Evolutionary conservation across 768 basidiomycete species (phyloP), one percentile per base, ranked within the genome.

Genomic region (Panaeolus cyanescens): DNA sequence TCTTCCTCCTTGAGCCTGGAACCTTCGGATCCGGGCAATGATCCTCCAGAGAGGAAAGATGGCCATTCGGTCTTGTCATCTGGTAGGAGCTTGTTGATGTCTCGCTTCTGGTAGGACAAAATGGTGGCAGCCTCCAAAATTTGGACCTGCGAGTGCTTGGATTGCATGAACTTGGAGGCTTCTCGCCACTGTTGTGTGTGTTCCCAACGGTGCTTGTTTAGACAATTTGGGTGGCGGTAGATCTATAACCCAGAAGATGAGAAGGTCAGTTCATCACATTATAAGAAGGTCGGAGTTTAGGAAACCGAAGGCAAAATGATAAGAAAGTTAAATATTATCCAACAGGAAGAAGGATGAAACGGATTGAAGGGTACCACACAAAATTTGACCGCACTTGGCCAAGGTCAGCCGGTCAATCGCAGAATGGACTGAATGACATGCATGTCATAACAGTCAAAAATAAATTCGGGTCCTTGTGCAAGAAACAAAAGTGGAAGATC

Each of bases 141-240:
- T 68, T 98, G 96, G 0, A 99, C 96, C 67, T 99, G 96, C 70
- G 98, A 95, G 72, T 98, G 96, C 76, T 98, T 99, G 75, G 90
- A 93, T 60, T 98, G 80, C 32, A 95, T 86, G 67, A 95, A 88
- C 72, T 95, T 93, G 65, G 90, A 80, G 17, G 95, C 91, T 72
- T 95, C 93, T 42, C 91, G 89, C 96, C 96, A 99, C 69, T 97
- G 95, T 19, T 93, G 92, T 32, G 92, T 93, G 71, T 96, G 94
- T 70, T 98, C 96, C 96, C 96, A 99, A 32, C 96, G 91, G 71
- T 99, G 96, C 75, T 98, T 98, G 75, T 96, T 92, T 54, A 99
- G 80, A 75, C 96, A 98, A 12, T 92, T 93, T 2, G 95, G 95
- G 75, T 99, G 96, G 56, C 91, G 87, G 73, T 93, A 94, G 36